Percentiles rank a stretch among this genome's conserved stretches.
These are phyloP conservation scores for Agaricus bisporus DNA, from an alignment of 768 basidiomycete genomes.

Conservation along the genomic window DNA sequence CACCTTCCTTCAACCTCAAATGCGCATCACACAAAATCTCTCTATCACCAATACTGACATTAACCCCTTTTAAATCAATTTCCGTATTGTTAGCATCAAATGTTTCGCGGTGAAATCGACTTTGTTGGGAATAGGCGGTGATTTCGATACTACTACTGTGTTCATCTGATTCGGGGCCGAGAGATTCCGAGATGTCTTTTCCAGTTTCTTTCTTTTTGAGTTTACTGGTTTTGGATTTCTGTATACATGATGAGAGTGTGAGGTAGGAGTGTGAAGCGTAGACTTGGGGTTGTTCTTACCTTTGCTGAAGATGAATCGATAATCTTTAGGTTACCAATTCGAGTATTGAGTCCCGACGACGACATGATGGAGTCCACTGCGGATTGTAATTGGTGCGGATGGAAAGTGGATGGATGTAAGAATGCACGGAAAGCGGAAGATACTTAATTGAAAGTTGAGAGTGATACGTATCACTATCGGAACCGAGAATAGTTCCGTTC, in stretches of 20 bases:
- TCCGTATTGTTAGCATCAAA: constrained; percentile 32
- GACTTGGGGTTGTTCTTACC: background rate
- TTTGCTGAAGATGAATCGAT: background rate
- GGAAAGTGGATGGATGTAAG: no score
- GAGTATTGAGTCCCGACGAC: background rate
- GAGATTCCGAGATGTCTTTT: background rate
- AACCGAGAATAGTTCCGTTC: no score
- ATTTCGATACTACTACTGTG: constrained; percentile 20
- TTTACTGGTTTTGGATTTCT: background rate
- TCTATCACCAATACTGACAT: constrained; percentile 40
- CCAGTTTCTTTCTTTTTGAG: background rate
- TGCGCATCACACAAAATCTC: constrained; percentile 49
- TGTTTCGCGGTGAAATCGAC: constrained; percentile 44
- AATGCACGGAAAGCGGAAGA: no score
- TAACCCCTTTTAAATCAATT: constrained; percentile 50
- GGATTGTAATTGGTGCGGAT: no score
- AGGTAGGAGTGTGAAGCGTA: background rate
- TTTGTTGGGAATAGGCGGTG: constrained; percentile 39
- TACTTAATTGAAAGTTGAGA: no score
- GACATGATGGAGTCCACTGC: background rate
- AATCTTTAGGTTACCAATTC: background rate
- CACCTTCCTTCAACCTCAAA: constrained; percentile 43
- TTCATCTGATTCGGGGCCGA: constrained; percentile 10
- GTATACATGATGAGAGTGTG: background rate
- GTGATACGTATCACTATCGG: no score